Evolutionary conservation across 2,329 filamentous ascomycete species (phyloP), one percentile per base, ranked within the genome.

Genomic region (Colletotrichum eremochloae): DNA sequence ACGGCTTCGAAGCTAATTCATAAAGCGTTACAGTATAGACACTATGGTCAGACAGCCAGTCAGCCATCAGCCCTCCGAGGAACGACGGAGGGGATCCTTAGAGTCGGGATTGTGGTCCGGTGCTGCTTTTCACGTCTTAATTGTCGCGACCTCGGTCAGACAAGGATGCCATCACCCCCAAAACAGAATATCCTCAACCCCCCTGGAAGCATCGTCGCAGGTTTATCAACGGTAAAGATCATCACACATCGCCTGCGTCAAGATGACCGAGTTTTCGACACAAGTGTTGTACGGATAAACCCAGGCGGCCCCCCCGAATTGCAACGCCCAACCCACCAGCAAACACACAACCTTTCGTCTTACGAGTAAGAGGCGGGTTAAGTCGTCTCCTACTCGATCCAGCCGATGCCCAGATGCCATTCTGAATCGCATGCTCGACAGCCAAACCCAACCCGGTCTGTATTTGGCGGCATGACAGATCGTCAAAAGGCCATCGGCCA

Each of bases 1-100:
- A 1, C 1, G 1, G 1, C 0, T 5, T 14, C 3, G 14, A 0
- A 11, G 1, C 7, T n/a, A 0, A 1, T 0, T 2, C 0, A 20
- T 7, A 14, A 12, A n/a, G 3, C 2, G 5, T 3, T 1, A 3
- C 3, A 4, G 0, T 5, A 1, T 1, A 1, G 0, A 6, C 7
- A 7, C 3, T 6, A 6, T 5, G 5, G 8, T 20, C 8, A 31
- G 11, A 33, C 29, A 18, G 5, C 7, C 24, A 24, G 24, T 24
- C 24, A 24, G 24, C 24, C 24, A 24, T 24, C 24, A 24, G 24
- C 24, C 24, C 24, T 24, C 24, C 24, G 24, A 24, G 24, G 24
- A 24, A 24, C 24, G 24, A 24, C 24, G 24, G 24, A 24, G 24
- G 1, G 24, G 24, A 24, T 24, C 24, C 1, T 24, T 11, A 15